Percentiles rank a stretch among this genome's conserved stretches.
phyloP scores from a whole-genome alignment of 345 rosid genomes.

The Salix exigua region DNA sequence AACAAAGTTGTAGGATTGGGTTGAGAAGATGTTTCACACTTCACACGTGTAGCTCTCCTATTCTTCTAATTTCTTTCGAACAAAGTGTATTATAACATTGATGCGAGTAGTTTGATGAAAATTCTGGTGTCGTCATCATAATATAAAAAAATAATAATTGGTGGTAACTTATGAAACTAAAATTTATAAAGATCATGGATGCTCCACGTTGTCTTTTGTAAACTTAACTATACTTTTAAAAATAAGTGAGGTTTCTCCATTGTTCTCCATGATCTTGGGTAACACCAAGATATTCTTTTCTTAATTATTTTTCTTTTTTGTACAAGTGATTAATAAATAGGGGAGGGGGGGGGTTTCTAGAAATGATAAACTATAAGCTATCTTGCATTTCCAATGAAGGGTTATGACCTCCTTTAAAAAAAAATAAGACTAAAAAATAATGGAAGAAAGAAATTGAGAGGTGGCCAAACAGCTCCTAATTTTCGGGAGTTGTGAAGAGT shows the following conservation, averaged over 20 bases:
- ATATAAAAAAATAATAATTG: no score
- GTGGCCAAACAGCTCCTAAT: not conserved
- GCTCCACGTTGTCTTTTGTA: no score
- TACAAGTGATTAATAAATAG: no score
- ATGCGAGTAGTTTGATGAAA: not conserved
- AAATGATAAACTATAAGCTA: not conserved
- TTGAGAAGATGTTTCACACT: not conserved
- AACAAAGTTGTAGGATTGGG: not conserved
- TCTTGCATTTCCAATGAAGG: not conserved
- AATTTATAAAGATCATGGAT: no score
- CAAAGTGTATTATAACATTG: no score
- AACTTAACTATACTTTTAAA: not conserved
- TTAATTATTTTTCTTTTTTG: not conserved
- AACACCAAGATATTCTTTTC: not conserved
- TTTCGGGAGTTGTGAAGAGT: not conserved
- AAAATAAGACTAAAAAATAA: no score
- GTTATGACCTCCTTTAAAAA: not conserved
- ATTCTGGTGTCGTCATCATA: not conserved
- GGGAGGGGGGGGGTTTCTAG: no score
- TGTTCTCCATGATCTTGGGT: not conserved
- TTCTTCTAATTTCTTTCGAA: not conserved
- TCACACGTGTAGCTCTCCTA: no score
- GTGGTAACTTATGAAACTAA: no score
- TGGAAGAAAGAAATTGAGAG: not conserved
- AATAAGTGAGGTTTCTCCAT: not conserved